A percentile compares a stretch with the other conserved stretches of the same genome.
Conservation (phyloP, 768 basidiomycete species). For the Leccinum fibrillosum region DNA sequence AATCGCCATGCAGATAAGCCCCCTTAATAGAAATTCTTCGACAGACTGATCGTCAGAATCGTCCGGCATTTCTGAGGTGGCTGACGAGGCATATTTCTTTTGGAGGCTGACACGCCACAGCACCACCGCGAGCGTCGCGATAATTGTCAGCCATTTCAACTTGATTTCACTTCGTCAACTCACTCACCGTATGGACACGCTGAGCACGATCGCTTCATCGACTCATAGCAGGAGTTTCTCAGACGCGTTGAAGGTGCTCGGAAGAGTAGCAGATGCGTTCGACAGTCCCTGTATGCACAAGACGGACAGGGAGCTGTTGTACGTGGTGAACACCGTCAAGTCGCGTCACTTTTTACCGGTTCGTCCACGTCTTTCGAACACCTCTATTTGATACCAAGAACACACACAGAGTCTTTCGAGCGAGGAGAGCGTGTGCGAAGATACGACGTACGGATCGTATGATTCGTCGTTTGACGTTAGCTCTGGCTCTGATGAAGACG, state of each 20-base stretch:
- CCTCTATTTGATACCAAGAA: not conserved
- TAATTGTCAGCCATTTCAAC: not conserved
- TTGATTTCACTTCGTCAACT: not conserved
- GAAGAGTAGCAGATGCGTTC: slow-evolving; percentile 29
- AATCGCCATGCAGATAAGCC: not conserved
- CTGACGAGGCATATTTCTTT: slow-evolving; percentile 2
- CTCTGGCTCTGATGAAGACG: slow-evolving; percentile 19
- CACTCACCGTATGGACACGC: slow-evolving; percentile 6
- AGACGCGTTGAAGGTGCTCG: slow-evolving; percentile 24
- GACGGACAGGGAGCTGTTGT: slow-evolving; percentile 17
- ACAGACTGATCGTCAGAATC: not conserved
- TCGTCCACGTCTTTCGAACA: slow-evolving; percentile 1
- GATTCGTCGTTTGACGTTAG: slow-evolving; percentile 13
- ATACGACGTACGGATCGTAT: not conserved
- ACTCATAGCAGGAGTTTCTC: not conserved
- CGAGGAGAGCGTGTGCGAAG: slow-evolving; percentile 9
- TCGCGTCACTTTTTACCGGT: slow-evolving; percentile 21
- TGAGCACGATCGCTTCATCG: not conserved
- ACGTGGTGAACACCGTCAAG: slow-evolving; percentile 23
- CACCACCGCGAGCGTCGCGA: too few relatives aligned
- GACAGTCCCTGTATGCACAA: slow-evolving; percentile 21
- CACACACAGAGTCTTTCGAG: slow-evolving; percentile 16
- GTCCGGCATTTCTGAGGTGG: not conserved
- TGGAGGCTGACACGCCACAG: slow-evolving; percentile 18
- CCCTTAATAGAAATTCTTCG: not conserved